Conservation (phyloP, 169 alveolate genomes). For the Plasmodium blacklocki region DNA sequence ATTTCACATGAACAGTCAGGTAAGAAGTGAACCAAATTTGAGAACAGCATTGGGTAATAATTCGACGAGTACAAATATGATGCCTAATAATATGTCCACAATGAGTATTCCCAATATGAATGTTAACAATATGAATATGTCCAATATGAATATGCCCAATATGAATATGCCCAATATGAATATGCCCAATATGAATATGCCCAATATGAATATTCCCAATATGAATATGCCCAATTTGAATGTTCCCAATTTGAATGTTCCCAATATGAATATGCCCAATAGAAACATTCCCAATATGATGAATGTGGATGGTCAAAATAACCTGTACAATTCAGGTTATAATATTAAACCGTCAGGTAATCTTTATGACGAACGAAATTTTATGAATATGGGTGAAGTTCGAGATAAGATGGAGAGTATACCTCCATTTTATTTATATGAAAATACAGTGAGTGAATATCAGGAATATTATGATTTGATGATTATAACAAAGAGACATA, state of each 20-base stretch:
- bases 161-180: not conserved
- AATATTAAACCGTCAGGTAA: not conserved
- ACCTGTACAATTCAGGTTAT: not conserved
- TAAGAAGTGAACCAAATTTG: not conserved
- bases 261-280: not conserved
- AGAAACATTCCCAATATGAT: not conserved
- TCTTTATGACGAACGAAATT: not conserved
- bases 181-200: not conserved
- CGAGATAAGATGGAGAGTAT: slow-evolving; percentile 26
- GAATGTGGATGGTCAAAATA: not conserved
- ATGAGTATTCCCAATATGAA: not conserved
- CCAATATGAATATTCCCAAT: not conserved
- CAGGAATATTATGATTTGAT: slow-evolving; percentile 57
- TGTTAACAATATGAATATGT: not conserved
- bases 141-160: not conserved
- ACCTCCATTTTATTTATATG: slow-evolving; percentile 72
- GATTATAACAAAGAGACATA: slow-evolving; percentile 36
- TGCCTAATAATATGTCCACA: not conserved
- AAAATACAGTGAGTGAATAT: slow-evolving; percentile 70
- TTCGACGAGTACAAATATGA: not conserved
- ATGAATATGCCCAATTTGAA: not conserved
- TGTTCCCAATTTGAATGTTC: not conserved
- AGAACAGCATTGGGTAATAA: not conserved
- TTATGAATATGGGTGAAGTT: not conserved
- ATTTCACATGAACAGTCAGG: slow-evolving; percentile 5